Conservation (phyloP, 306 rosid species). For the Fragaria iinumae region DNA sequence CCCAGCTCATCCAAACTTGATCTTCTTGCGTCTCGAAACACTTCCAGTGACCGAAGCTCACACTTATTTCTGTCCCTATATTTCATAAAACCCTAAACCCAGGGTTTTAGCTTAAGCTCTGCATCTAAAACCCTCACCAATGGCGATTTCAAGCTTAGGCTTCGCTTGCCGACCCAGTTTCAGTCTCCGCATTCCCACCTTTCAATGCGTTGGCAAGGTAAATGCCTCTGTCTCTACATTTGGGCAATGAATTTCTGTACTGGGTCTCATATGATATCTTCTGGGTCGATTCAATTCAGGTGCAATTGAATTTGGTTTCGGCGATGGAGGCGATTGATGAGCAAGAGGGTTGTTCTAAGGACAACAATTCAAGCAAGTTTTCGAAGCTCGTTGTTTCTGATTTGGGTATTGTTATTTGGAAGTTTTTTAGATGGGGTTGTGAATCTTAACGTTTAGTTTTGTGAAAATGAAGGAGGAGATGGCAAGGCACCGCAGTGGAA, state of each 20-base stretch:
- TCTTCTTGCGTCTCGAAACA: background rate
- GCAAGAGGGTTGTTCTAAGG: slow-evolving; percentile 21
- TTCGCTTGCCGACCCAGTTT: slow-evolving; percentile 33
- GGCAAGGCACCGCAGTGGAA: slow-evolving; percentile 49
- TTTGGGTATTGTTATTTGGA: slow-evolving; percentile 16
- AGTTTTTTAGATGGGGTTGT: background rate
- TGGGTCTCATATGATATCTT: background rate
- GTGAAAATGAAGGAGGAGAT: slow-evolving; percentile 29
- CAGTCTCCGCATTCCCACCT: slow-evolving; percentile 37
- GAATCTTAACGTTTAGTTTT: background rate
- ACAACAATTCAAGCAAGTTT: slow-evolving; percentile 42
- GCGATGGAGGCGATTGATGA: slow-evolving; percentile 42
- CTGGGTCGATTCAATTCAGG: slow-evolving; percentile 28
- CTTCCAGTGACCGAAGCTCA: background rate
- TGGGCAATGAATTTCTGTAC: background rate
- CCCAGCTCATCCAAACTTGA: slow-evolving; percentile 9
- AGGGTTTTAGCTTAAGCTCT: slow-evolving; percentile 22
- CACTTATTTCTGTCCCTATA: background rate
- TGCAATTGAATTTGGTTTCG: slow-evolving; percentile 36
- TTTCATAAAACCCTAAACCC: slow-evolving; percentile 18
- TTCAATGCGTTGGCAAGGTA: slow-evolving; percentile 47
- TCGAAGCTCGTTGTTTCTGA: background rate
- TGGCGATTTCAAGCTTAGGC: slow-evolving; percentile 47
- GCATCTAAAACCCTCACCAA: slow-evolving; percentile 18
- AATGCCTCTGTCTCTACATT: background rate